Conservation (phyloP, 768 basidiomycete genomes). For the Lactifluus hygrophoroides region DNA sequence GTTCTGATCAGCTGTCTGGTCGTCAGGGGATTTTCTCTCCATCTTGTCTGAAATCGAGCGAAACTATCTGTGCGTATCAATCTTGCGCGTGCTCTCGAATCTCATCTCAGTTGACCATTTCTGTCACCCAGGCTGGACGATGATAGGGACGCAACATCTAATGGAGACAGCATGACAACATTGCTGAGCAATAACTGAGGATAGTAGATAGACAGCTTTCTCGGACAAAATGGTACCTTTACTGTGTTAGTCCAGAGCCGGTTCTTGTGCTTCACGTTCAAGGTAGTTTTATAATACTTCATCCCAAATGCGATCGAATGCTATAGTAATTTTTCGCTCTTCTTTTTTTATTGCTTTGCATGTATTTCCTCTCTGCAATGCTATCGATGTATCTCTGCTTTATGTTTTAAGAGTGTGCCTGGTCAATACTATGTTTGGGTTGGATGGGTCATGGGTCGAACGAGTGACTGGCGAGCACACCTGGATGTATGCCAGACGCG, state of each 20-base stretch:
- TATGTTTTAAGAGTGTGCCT: too few species aligned
- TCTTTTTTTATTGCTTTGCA: slow-evolving; percentile 8
- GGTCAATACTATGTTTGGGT: too few species aligned
- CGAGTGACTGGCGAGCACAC: too few species aligned
- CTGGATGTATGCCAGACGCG: too few species aligned
- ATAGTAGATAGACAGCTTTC: background rate
- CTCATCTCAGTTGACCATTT: slow-evolving; percentile 1
- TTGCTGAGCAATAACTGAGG: slow-evolving; percentile 21
- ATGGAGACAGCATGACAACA: slow-evolving; percentile 44
- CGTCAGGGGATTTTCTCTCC: slow-evolving; percentile 81
- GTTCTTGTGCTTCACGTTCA: background rate
- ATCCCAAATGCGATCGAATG: background rate
- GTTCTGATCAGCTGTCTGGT: background rate
- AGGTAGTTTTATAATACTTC: slow-evolving; percentile 7
- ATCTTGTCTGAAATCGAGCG: slow-evolving; percentile 88
- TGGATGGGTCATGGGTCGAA: too few species aligned
- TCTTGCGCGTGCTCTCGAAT: background rate
- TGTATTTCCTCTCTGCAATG: slow-evolving; percentile 11
- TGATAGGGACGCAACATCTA: slow-evolving; percentile 55
- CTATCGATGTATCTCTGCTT: background rate
- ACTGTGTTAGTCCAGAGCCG: slow-evolving; percentile 3
- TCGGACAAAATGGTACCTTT: slow-evolving; percentile 7
- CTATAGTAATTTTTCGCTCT: background rate
- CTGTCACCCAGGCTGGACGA: slow-evolving; percentile 47
- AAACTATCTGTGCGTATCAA: slow-evolving; percentile 63